Percentiles rank a stretch among this genome's conserved stretches.
Evolutionary conservation across 306 rosid genomes (phyloP).

Genomic region (Psophocarpus tetragonolobus): DNA sequence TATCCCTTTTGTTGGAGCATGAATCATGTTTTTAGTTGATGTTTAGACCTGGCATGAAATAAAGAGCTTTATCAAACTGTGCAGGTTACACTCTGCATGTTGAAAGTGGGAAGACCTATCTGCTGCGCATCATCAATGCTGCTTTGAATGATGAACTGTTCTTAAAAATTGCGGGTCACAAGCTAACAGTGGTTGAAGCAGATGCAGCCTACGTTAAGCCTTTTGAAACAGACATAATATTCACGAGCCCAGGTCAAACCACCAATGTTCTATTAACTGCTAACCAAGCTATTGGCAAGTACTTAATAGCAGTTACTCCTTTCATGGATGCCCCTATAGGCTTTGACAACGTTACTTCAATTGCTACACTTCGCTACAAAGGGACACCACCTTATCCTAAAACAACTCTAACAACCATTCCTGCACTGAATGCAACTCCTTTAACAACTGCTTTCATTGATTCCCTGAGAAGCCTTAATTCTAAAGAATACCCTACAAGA

Average conservation of each 20-base stretch:
- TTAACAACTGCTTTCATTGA: conserved; percentile 41
- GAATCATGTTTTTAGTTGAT: background rate
- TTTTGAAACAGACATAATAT: conserved; percentile 60
- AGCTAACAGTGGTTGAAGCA: conserved; percentile 63
- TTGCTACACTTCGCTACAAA: conserved; percentile 62
- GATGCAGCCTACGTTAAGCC: conserved; percentile 77
- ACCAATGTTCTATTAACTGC: conserved; percentile 63
- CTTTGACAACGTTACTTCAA: conserved; percentile 59
- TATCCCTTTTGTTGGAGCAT: too few species aligned
- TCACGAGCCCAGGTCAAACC: conserved; percentile 78
- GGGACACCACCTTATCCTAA: conserved; percentile 40
- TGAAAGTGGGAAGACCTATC: conserved; percentile 68
- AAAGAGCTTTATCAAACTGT: conserved; percentile 17
- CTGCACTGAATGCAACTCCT: conserved; percentile 65
- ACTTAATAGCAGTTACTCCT: conserved; percentile 61
- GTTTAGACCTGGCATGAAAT: background rate
- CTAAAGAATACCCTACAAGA: conserved; percentile 58
- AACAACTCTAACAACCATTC: conserved; percentile 45
- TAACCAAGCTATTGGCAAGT: conserved; percentile 50
- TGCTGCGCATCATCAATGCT: conserved; percentile 74
- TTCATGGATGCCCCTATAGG: conserved; percentile 78
- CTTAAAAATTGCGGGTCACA: conserved; percentile 70
- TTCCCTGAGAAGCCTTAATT: conserved; percentile 69
- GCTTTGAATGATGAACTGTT: conserved; percentile 73
- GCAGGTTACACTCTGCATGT: conserved; percentile 69